A percentile compares a stretch with the other conserved stretches of the same genome.
These are phyloP conservation scores for Theobroma grandiflorum DNA, from an alignment of 441 rosid species.

Conservation along the genomic window DNA sequence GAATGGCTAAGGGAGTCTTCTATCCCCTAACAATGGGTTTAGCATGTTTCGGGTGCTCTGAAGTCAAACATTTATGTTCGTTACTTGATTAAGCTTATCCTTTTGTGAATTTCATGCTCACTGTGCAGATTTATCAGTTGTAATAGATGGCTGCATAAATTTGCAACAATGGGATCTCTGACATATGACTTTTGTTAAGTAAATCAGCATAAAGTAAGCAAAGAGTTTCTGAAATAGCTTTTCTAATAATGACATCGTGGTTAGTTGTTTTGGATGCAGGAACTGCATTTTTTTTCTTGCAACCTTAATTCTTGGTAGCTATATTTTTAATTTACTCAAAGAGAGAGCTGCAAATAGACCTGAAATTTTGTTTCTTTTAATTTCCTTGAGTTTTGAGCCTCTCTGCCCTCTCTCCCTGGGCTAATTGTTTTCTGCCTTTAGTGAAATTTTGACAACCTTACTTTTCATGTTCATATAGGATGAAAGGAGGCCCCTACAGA, in stretches of 20 bases:
- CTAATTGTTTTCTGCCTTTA: neutral
- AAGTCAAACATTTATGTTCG: neutral
- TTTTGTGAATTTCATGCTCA: neutral
- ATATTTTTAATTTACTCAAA: neutral
- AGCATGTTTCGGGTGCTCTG: neutral
- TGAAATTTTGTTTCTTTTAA: neutral
- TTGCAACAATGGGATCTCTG: conserved; percentile 20
- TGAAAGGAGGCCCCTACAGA: conserved; percentile 69
- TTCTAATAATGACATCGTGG: neutral
- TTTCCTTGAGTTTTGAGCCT: neutral
- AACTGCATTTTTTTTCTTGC: neutral
- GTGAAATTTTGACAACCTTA: conserved; percentile 10
- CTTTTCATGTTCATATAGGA: conserved; percentile 46
- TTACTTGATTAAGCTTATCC: neutral
- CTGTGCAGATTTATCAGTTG: neutral
- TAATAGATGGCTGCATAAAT: neutral
- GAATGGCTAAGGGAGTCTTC: neutral
- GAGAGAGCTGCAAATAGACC: neutral
- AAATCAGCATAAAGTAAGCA: neutral
- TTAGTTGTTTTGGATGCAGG: neutral
- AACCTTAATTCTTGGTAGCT: conserved; percentile 12
- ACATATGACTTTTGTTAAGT: neutral
- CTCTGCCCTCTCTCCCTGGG: neutral
- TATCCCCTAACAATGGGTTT: neutral
- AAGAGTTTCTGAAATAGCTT: neutral